Conservation (phyloP, 2,329 filamentous ascomycete genomes). For the Colletotrichum sidae region DNA sequence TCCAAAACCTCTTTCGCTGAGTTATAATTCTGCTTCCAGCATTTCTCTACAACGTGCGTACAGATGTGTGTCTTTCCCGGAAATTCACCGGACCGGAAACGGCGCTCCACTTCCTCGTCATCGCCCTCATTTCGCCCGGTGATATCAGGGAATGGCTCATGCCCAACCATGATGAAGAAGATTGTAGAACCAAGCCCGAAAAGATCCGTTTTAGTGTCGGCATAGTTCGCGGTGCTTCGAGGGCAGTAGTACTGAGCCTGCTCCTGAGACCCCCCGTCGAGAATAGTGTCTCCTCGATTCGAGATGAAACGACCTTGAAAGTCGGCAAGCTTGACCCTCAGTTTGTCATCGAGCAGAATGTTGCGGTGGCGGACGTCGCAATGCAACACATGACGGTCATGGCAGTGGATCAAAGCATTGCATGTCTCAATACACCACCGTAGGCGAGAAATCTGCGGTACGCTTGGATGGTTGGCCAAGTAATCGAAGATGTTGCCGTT, state of each 20-base stretch:
- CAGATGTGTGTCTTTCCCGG: constrained; percentile 8
- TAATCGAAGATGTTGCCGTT: constrained; percentile 37
- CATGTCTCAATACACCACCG: no score
- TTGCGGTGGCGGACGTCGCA: no score
- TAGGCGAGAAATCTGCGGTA: background rate
- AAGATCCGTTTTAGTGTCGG: constrained; percentile 38
- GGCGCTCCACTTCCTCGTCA: background rate
- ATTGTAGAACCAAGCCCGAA: constrained; percentile 40
- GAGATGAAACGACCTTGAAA: constrained; percentile 38
- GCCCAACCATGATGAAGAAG: constrained; percentile 39
- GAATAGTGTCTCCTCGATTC: constrained; percentile 30
- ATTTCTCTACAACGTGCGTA: constrained; percentile 5
- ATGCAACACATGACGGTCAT: no score
- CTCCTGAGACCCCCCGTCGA: constrained; percentile 30
- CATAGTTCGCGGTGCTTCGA: constrained; percentile 24
- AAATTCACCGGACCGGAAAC: background rate
- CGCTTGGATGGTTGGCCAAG: background rate
- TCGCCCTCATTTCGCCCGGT: constrained; percentile 34
- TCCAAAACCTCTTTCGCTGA: constrained; percentile 16
- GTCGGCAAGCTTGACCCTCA: constrained; percentile 33
- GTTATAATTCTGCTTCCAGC: constrained; percentile 25
- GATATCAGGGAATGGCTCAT: constrained; percentile 38
- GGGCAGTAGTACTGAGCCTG: constrained; percentile 35
- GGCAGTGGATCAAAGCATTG: no score
- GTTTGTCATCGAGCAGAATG: no score